Conservation (phyloP, 202 grass and related monocot species). For the Setaria viridis region DNA sequence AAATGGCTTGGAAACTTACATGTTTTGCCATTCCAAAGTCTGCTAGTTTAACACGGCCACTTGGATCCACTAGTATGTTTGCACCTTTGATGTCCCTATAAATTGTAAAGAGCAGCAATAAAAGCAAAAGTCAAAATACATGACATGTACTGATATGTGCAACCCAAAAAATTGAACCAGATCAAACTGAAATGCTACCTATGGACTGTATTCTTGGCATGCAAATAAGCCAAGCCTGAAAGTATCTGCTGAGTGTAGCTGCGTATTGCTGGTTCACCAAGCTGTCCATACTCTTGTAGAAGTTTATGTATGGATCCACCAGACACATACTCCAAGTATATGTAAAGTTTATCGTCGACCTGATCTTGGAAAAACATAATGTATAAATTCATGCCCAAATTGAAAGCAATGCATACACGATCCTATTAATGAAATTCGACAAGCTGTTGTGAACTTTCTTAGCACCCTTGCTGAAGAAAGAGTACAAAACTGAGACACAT, state of each 20-base stretch:
- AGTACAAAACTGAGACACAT: neutral
- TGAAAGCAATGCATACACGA: slow-evolving; percentile 24
- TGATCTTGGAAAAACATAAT: slow-evolving; percentile 51
- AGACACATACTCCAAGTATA: slow-evolving; percentile 99
- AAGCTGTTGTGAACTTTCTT: slow-evolving; percentile 24
- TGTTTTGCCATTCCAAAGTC: slow-evolving; percentile 99
- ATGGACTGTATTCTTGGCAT: slow-evolving; percentile 94
- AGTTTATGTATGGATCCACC: slow-evolving; percentile 99
- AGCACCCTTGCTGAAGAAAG: slow-evolving; percentile 34
- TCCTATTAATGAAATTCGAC: slow-evolving; percentile 19
- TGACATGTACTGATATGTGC: slow-evolving; percentile 30
- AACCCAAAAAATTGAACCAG: slow-evolving; percentile 32
- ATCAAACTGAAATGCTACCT: slow-evolving; percentile 60
- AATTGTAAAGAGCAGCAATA: slow-evolving; percentile 51
- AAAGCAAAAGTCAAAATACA: slow-evolving; percentile 32
- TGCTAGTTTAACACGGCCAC: slow-evolving; percentile 97
- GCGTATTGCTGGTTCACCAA: slow-evolving; percentile 97
- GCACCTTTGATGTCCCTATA: slow-evolving; percentile 98
- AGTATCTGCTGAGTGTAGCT: slow-evolving; percentile 99
- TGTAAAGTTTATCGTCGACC: slow-evolving; percentile 94
- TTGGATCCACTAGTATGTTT: slow-evolving; percentile 98
- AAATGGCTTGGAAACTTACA: slow-evolving; percentile 64
- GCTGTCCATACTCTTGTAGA: slow-evolving; percentile 93
- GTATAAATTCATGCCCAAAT: slow-evolving; percentile 16
- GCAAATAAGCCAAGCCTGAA: slow-evolving; percentile 96